A percentile compares a stretch with the other conserved stretches of the same genome.
Evolutionary conservation across 2,329 filamentous ascomycete genomes (phyloP).

Genomic region (Apiospora sp.): DNA sequence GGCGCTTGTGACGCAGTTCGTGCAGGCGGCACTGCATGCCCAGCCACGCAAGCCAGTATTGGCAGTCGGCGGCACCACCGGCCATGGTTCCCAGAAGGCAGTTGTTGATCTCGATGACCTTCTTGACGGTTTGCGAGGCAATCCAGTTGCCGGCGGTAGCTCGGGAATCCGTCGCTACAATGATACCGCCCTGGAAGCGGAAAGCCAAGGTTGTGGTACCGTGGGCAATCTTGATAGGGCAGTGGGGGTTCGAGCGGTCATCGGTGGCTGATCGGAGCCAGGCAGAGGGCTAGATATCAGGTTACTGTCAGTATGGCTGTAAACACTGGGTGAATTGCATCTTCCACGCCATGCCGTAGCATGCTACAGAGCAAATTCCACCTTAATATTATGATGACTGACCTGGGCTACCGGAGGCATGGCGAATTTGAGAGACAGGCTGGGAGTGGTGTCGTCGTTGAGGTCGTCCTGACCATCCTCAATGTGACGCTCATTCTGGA

Average conservation of each 20-base stretch:
- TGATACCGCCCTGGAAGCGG: conserved; percentile 97
- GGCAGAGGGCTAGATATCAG: conserved; percentile 73
- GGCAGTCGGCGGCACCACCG: conserved; percentile 97
- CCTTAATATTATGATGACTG: conserved; percentile 41
- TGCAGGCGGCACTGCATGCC: conserved; percentile 99
- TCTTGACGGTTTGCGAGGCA: conserved; percentile 99
- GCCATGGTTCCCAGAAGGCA: conserved; percentile 97
- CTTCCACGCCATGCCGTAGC: background rate
- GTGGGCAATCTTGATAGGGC: conserved; percentile 99
- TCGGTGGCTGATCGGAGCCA: conserved; percentile 98
- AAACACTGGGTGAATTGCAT: background rate
- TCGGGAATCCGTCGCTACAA: conserved; percentile 96
- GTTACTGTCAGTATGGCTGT: conserved; percentile 16
- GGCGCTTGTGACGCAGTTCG: conserved; percentile 98
- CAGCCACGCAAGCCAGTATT: conserved; percentile 99
- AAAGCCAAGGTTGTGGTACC: conserved; percentile 98
- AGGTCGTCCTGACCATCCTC: conserved; percentile 79
- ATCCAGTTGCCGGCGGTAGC: conserved; percentile 99
- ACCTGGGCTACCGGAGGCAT: conserved; percentile 93
- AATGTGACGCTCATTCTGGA: conserved; percentile 74
- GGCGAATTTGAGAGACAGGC: conserved; percentile 90
- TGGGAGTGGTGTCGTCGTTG: conserved; percentile 73
- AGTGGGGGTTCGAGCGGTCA: conserved; percentile 94
- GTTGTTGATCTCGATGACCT: conserved; percentile 98
- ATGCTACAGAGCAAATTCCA: conserved; percentile 29